These are phyloP conservation scores for Torulaspora quercuum DNA, from an alignment of 805 yeast species.

Conservation along the genomic window DNA sequence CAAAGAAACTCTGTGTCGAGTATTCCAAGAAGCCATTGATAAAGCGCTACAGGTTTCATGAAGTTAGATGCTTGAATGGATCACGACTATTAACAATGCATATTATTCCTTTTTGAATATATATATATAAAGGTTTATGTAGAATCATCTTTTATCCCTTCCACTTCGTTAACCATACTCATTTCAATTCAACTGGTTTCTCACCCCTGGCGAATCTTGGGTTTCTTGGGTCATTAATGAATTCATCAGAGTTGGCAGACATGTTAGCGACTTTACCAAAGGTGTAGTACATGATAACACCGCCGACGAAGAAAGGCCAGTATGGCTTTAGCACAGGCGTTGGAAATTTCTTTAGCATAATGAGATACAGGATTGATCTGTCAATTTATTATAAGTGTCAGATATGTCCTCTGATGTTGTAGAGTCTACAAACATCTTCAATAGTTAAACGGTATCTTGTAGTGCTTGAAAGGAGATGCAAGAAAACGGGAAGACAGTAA, in stretches of 20 bases:
- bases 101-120: conserved; percentile 14
- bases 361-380: neutral
- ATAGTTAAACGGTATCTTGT: too few relatives aligned
- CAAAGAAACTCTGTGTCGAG: conserved; percentile 49
- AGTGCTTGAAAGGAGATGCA: too few relatives aligned
- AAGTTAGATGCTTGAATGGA: neutral
- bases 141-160: conserved; percentile 2
- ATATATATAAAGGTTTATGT: conserved; percentile 10
- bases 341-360: conserved; percentile 42
- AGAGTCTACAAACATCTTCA: too few relatives aligned
- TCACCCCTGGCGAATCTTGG: conserved; percentile 75
- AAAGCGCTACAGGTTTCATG: conserved; percentile 14
- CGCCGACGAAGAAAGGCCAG: conserved; percentile 90
- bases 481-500: conserved; percentile 3
- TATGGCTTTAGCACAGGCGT: conserved; percentile 55
- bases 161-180: conserved; percentile 4
- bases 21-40: conserved; percentile 52
- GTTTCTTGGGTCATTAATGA: conserved; percentile 92
- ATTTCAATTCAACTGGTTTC: conserved; percentile 42
- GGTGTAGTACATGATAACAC: conserved; percentile 68
- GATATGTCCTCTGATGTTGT: too few relatives aligned
- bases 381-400: too few relatives aligned
- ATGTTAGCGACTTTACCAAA: conserved; percentile 66
- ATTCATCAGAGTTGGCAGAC: conserved; percentile 70
- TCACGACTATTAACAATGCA: too few relatives aligned